Conservation (phyloP, 805 yeast species). For the Nakazawaea siamensis region DNA sequence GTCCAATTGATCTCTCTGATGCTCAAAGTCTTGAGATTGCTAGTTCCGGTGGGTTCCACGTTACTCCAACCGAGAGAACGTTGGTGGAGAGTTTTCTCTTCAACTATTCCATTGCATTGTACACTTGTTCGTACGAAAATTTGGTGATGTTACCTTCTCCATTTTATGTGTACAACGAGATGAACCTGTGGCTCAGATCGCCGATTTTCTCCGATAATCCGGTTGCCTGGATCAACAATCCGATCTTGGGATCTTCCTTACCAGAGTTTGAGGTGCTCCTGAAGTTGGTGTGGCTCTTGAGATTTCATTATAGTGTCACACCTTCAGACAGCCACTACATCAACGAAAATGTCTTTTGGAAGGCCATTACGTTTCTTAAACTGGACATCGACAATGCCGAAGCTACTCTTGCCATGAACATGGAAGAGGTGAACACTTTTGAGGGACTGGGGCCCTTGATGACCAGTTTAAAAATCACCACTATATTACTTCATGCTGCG, state of each 20-base stretch:
- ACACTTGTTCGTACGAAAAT: conserved; percentile 24
- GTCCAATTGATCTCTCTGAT: not conserved
- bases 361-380: conserved; percentile 5
- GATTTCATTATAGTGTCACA: conserved; percentile 12
- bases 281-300: conserved; percentile 29
- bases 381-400: conserved; percentile 4
- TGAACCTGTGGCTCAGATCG: conserved; percentile 25
- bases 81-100: conserved; percentile 35
- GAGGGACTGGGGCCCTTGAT: not conserved
- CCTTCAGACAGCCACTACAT: not conserved
- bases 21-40: not conserved
- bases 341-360: conserved; percentile 9
- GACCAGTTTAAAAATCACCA: conserved; percentile 3
- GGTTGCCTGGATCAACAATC: conserved; percentile 33
- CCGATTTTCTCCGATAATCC: conserved; percentile 13
- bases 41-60: not conserved
- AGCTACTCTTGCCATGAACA: not conserved
- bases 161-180: conserved; percentile 23
- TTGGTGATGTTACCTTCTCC: conserved; percentile 31
- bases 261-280: conserved; percentile 28
- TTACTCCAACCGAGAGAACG: conserved; percentile 24
- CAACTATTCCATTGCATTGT: conserved; percentile 30
- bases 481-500: conserved; percentile 7
- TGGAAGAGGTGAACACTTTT: not conserved
- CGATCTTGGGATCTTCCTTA: conserved; percentile 30